phyloP scores from a whole-genome alignment of 2,329 filamentous ascomycete genomes.

The Fusarium torreyae region DNA sequence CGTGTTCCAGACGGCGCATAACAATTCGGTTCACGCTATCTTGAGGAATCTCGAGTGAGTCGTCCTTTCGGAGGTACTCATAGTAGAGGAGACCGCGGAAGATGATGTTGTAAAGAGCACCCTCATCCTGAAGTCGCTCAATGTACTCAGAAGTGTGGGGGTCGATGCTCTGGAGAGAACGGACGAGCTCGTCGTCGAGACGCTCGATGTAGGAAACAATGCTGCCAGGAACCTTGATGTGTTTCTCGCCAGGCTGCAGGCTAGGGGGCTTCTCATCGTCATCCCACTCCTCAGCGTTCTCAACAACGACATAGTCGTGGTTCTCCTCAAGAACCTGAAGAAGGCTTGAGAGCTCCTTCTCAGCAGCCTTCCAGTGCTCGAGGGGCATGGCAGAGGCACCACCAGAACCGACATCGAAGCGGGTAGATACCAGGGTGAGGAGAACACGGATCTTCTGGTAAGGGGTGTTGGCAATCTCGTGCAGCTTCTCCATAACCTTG shows the following conservation, averaged over 20 bases:
- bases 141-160: slow-evolving; percentile 99
- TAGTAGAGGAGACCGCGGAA: slow-evolving; percentile 91
- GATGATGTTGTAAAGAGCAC: slow-evolving; percentile 90
- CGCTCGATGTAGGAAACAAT: slow-evolving; percentile 95
- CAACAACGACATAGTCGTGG: slow-evolving; percentile 86
- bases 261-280: slow-evolving; percentile 95
- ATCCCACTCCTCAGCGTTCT: slow-evolving; percentile 97
- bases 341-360: slow-evolving; percentile 85
- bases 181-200: slow-evolving; percentile 95
- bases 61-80: slow-evolving; percentile 81
- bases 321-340: slow-evolving; percentile 85
- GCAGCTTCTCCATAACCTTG: slow-evolving; percentile 95
- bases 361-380: slow-evolving; percentile 96
- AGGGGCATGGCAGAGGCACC: slow-evolving; percentile 86
- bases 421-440: slow-evolving; percentile 89
- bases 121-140: slow-evolving; percentile 92
- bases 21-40: slow-evolving; percentile 93
- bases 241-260: slow-evolving; percentile 79
- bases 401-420: slow-evolving; percentile 92
- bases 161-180: slow-evolving; percentile 97
- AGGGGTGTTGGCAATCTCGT: slow-evolving; percentile 88
- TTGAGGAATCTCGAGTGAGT: slow-evolving; percentile 80
- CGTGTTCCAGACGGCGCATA: slow-evolving; percentile 94
- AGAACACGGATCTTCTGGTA: slow-evolving; percentile 97
- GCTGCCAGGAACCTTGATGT: slow-evolving; percentile 94